phyloP scores from a whole-genome alignment of 192 early-diverging fungal genomes.

The Podila minutissima region DNA sequence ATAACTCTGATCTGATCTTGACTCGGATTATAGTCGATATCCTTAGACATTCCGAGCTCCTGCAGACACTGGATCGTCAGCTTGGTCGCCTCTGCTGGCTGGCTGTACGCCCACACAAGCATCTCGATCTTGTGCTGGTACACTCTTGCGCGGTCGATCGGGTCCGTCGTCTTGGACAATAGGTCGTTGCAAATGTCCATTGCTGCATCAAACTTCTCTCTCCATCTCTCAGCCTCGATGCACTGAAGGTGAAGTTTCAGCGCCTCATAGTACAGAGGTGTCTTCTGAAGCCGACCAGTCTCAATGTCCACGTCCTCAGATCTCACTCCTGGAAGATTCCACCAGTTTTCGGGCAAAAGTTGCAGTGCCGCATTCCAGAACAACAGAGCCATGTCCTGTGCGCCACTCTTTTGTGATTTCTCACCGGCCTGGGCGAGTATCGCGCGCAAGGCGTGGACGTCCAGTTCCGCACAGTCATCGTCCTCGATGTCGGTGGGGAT shows the following conservation, averaged over 20 bases:
- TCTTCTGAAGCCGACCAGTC: not conserved
- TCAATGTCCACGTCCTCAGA: slow-evolving; percentile 7
- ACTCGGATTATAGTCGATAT: slow-evolving; percentile 20
- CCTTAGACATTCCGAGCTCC: slow-evolving; percentile 32
- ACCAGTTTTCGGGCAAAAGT: slow-evolving; percentile 29
- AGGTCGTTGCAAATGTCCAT: slow-evolving; percentile 22
- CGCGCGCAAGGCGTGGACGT: slow-evolving; percentile 10
- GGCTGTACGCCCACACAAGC: slow-evolving; percentile 33
- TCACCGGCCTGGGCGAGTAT: slow-evolving; percentile 35
- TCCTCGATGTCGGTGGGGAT: slow-evolving; percentile 11
- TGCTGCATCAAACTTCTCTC: slow-evolving; percentile 26
- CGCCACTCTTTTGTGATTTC: slow-evolving; percentile 48
- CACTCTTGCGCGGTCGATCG: slow-evolving; percentile 23
- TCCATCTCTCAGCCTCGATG: slow-evolving; percentile 41
- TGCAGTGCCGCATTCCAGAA: slow-evolving; percentile 36
- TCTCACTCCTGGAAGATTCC: not conserved
- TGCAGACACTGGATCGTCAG: slow-evolving; percentile 38
- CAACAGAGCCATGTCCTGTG: slow-evolving; percentile 35
- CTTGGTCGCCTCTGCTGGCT: slow-evolving; percentile 17
- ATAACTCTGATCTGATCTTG: slow-evolving; percentile 25
- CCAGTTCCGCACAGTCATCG: not conserved
- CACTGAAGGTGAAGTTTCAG: slow-evolving; percentile 36
- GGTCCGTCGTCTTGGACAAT: slow-evolving; percentile 20
- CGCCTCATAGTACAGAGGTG: slow-evolving; percentile 24
- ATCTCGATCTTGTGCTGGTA: slow-evolving; percentile 47